These are phyloP conservation scores for Boletus huronensis DNA, from an alignment of 768 basidiomycete species.

Conservation along the genomic window DNA sequence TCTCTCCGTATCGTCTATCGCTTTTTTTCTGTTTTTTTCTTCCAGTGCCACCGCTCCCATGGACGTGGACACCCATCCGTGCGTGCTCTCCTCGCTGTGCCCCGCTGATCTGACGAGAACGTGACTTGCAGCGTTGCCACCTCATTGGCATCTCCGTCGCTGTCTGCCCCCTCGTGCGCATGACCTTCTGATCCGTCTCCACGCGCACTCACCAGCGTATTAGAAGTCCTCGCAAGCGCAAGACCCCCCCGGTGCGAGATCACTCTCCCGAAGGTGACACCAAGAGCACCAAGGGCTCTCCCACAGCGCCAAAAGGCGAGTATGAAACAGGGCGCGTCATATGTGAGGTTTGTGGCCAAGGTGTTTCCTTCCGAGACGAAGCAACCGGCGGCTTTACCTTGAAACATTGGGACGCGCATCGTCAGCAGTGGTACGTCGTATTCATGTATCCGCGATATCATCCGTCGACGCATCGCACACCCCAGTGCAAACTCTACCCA, in stretches of 20 bases:
- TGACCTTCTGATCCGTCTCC: conserved; percentile 16
- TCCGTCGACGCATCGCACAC: conserved; percentile 6
- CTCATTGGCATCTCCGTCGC: conserved; percentile 14
- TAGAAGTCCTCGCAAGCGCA: conserved; percentile 41
- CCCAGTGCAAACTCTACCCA: conserved; percentile 32
- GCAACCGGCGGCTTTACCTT: conserved; percentile 59
- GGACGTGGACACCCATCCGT: conserved; percentile 19
- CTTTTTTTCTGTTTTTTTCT: conserved; percentile 5
- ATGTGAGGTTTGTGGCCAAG: conserved; percentile 60
- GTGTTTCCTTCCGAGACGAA: conserved; percentile 67
- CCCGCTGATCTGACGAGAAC: conserved; percentile 17
- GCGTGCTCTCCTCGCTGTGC: conserved; percentile 3
- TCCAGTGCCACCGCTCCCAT: conserved; percentile 11
- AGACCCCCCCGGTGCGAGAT: conserved; percentile 30
- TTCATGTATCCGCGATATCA: conserved; percentile 2
- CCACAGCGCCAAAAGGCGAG: conserved; percentile 40
- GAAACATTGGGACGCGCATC: conserved; percentile 69
- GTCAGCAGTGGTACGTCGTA: conserved; percentile 49
- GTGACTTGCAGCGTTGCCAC: conserved; percentile 9
- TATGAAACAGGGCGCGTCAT: conserved; percentile 64
- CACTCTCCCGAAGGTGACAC: conserved; percentile 14
- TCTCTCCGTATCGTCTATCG: conserved; percentile 14
- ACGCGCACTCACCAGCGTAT: conserved; percentile 7
- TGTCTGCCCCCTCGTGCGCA: conserved; percentile 21
- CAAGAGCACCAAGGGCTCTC: conserved; percentile 6